Percentiles rank a stretch among this genome's conserved stretches.
phyloP scores from a whole-genome alignment of 1,139 yeast genomes.

The Suhomyces atakaporum region DNA sequence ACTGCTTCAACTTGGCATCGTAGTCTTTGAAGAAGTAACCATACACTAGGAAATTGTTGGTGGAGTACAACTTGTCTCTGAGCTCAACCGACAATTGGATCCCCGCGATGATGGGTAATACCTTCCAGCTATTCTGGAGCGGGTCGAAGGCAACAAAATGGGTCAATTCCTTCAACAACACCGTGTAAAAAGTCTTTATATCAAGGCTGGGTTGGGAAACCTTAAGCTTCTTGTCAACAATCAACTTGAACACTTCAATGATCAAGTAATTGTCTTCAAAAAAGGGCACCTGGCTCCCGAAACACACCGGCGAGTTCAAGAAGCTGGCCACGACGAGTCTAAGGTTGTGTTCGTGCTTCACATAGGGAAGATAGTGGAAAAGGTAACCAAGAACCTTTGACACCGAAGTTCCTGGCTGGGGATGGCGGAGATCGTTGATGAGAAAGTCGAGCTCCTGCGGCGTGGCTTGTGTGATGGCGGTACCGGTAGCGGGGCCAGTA shows the following conservation, averaged over 20 bases:
- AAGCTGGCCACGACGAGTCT: conserved; percentile 52
- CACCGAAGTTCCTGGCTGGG: conserved; percentile 35
- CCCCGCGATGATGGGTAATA: conserved; percentile 59
- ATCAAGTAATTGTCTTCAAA: conserved; percentile 40
- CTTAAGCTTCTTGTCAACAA: conserved; percentile 53
- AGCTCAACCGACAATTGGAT: conserved; percentile 43
- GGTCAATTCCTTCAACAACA: conserved; percentile 39
- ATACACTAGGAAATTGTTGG: conserved; percentile 22
- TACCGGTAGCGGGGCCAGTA: background rate
- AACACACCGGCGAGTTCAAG: conserved; percentile 49
- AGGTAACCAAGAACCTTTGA: conserved; percentile 51
- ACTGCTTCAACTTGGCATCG: conserved; percentile 27
- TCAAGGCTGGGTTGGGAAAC: conserved; percentile 65
- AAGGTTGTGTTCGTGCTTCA: conserved; percentile 60
- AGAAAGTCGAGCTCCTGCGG: conserved; percentile 54
- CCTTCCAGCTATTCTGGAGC: conserved; percentile 51
- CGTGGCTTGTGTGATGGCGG: too few relatives aligned
- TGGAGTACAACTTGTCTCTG: conserved; percentile 38
- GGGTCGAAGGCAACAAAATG: conserved; percentile 36
- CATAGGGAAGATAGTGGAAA: conserved; percentile 61
- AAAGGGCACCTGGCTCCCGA: conserved; percentile 37
- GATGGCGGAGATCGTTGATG: conserved; percentile 45
- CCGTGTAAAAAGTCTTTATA: conserved; percentile 51
- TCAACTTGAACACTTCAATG: conserved; percentile 51
- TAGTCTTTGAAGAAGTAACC: conserved; percentile 37